Percentiles rank a stretch among this genome's conserved stretches.
These are phyloP conservation scores for Fusarium sp. DNA, from an alignment of 2,329 filamentous ascomycete genomes.

Conservation along the genomic window DNA sequence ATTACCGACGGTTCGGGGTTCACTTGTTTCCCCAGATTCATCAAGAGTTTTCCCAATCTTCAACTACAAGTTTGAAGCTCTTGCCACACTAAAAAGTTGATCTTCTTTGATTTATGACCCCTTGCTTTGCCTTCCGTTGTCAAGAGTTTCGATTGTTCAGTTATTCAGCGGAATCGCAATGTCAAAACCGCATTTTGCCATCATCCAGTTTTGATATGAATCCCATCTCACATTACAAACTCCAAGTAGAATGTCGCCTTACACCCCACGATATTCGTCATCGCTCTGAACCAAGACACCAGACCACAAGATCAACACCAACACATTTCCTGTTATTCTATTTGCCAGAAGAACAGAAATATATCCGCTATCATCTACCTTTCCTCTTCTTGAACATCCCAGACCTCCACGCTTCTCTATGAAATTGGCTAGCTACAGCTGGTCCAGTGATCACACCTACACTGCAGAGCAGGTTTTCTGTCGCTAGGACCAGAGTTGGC, in stretches of 20 bases:
- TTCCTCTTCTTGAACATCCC: conserved; percentile 17
- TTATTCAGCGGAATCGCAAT: background rate
- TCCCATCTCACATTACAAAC: background rate
- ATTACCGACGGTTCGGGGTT: conserved; percentile 30
- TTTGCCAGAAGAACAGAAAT: conserved; percentile 32
- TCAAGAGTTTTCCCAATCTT: conserved; percentile 1
- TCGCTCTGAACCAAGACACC: conserved; percentile 28
- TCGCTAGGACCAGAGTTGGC: background rate
- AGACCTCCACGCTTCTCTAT: conserved; percentile 27
- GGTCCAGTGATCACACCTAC: conserved; percentile 20
- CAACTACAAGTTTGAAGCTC: conserved; percentile 3
- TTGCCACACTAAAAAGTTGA: background rate
- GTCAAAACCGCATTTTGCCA: background rate
- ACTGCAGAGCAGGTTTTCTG: background rate
- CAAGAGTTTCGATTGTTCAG: background rate
- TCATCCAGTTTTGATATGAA: background rate
- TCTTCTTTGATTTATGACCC: background rate
- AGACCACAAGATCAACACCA: conserved; percentile 32
- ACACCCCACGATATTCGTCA: conserved; percentile 46
- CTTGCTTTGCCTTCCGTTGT: background rate
- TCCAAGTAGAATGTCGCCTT: conserved; percentile 42
- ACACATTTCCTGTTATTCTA: conserved; percentile 10
- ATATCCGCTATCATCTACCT: conserved; percentile 2
- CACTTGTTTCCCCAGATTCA: conserved; percentile 1
- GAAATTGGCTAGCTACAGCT: conserved; percentile 9